Evolutionary conservation across 805 yeast species (phyloP), one percentile per base, ranked within the genome.

Genomic region (Brettanomyces nanus): DNA sequence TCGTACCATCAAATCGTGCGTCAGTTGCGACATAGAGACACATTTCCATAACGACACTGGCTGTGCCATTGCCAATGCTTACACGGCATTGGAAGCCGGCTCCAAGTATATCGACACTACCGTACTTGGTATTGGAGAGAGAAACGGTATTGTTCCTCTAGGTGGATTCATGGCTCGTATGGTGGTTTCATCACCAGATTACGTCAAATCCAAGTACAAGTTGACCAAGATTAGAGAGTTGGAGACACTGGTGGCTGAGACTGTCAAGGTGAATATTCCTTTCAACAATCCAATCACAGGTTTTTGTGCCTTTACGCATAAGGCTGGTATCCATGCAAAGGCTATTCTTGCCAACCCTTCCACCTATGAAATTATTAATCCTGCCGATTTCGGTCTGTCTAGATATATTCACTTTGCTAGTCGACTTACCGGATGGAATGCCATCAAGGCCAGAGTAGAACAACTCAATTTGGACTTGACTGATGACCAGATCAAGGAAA

Each of bases 31-130:
- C 46, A 73, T 73, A 39, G 80, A 73, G 57, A 68, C 75, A 42
- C 80, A 73, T 57, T 73, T 73, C 69, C 80, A 73, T 61, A 71
- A 73, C 52, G 80, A 73, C 56, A 73, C 80, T 20, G 80, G 80
- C 29, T 73, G 80, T 61, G 78, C 80, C 35, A 69, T 73, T 51
- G 79, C 80, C 37, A 73, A 73, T 50, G 80, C 80, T 22, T 73
- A 73, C 58, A 70, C 79, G 37, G 80, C 80, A 17, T 66, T 73
- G 51, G 79, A 73, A 58, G 80, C 75, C 10, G 80, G 80, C 48
- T 78, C 78, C 33, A 72, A 70, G 57, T 68, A 64, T 53, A 72
- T 73, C 39, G 80, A 73, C 49, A 74, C 73, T 5, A 71, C 76
- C 31, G 76, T 73, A 18, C 66, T 73, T 52, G 80, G 80, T 46